Conservation (phyloP, 2,329 filamentous ascomycete genomes). For the Scedosporium dehoogii region DNA sequence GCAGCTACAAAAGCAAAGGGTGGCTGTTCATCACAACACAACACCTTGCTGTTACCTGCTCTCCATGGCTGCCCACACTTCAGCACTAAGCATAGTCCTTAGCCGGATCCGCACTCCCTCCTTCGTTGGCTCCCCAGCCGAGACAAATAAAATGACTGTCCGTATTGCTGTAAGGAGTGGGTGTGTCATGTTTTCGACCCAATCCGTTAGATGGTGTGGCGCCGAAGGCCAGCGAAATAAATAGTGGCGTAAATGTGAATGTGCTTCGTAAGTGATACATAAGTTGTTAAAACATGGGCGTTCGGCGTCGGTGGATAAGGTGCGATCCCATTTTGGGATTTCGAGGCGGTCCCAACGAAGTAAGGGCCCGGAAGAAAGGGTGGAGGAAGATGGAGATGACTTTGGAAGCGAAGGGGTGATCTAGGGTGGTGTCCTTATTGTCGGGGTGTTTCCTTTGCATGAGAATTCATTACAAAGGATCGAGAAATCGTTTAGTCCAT, state of each 20-base stretch:
- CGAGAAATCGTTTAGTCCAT: constrained; percentile 61
- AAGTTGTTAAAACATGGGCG: background rate
- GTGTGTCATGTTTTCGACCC: background rate
- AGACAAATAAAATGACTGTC: background rate
- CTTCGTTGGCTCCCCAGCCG: background rate
- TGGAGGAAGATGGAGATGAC: background rate
- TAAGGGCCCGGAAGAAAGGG: background rate
- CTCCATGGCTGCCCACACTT: too few species aligned
- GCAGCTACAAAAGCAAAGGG: too few species aligned
- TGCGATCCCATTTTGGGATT: background rate
- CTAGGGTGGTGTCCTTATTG: background rate
- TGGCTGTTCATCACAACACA: too few species aligned
- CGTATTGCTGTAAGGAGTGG: background rate
- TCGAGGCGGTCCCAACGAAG: background rate
- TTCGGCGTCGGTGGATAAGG: background rate
- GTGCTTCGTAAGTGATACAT: background rate
- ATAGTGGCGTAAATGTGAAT: background rate
- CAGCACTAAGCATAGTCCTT: background rate
- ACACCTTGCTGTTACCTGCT: too few species aligned
- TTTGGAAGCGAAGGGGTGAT: background rate
- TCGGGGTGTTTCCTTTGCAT: background rate
- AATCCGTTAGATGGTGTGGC: background rate
- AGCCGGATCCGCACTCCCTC: background rate
- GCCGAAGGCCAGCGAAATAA: background rate
- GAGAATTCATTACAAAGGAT: background rate